Base-by-base conservation (phyloP, 2,329 filamentous ascomycete genomes). In the Beauveria sp. region DNA sequence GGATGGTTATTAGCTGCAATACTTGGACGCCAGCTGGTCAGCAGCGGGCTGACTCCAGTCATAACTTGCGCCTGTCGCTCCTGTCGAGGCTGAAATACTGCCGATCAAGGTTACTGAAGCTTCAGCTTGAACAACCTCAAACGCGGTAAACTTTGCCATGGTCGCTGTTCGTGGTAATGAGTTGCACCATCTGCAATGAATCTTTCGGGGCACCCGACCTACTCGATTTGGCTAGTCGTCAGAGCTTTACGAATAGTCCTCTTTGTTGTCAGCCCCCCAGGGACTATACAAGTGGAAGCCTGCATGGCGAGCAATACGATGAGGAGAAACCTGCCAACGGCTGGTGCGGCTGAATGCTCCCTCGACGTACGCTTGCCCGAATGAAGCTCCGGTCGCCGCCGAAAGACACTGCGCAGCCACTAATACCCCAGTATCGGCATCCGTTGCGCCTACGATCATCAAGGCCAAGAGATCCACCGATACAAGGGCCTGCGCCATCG, bases 221-320 rank as follows among this genome's bases (percentile, higher is more conserved):
- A 30, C 47, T 47, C 38, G 38, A 43, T 22, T 42, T 20, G 45
- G 14, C 16, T 6, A 46, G 18, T n/a, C 20, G 26, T 50, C 45
- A 58, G 55, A 50, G 22, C 16, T 50, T 24, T 26, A 26, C 26
- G 26, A 26, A 26, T 14, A 34, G 3, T 40, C 22, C 22, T 30
- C 8, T 30, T 42, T 47, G n/a, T n/a, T 24, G 18, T 58, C 55
- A 58, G 55, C 55, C 45, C 55, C 20, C 5, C 5, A 12, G 24
- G 18, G 10, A 51, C 20, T 28, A 30, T 9, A 16, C 3, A 10
- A 10, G 40, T 43, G 40, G 40, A 40, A 30, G 40, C 18, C 38
- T 42, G 38, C 28, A 47, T 55, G 50, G 51, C 58, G 58, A 61
- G 58, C 50, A 55, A 61, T 61, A 50, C 58, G 51, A 60, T n/a